Evolutionary conservation across 129 eudicot species (phyloP), one percentile per base, ranked within the genome.

Genomic region (Lactuca saligna): DNA sequence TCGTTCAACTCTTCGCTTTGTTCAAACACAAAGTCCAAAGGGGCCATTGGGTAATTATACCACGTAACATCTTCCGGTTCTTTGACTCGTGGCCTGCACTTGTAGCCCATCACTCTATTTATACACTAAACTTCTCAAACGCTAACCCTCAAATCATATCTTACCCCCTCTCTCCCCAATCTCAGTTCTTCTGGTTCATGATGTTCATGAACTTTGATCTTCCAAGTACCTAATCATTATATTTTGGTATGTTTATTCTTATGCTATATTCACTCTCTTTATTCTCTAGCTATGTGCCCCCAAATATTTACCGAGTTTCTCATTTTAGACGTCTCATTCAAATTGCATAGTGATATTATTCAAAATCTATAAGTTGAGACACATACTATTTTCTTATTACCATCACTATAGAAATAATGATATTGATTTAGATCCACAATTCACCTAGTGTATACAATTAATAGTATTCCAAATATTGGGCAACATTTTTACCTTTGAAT

Each of bases 21-120:
- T 80, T 86, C 82, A 79, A 77, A 79, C 81, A 65, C 63, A 65
- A 74, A 73, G 77, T 85, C 78, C 69, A 76, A 76, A 84, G 72
- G 81, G 73, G 65, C 75, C 82, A 71, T 41, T 69, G 73, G 60
- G 82, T 72, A 75, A 85, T 75, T 68, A 64, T 61, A 31, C 54
- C 73, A 49, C 65, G 2, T 25, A 25, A 25, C 29, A 38, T 41
- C 53, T 44, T 51, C 75, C 11, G 61, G 6, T 73, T 66, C 75
- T 71, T 53, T 79, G 75, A 73, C 75, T 17, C 49, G 70, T 63
- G 55, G 13, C 49, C 73, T 63, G 55, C 54, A 62, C 67, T 70
- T 53, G 49, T 37, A 53, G 63, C 76, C 48, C 66, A 67, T 65
- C 39, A 11, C 69, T 73, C 82, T 79, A 68, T 75, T 75, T 78